Percentiles rank a stretch among this genome's conserved stretches.
phyloP scores from a whole-genome alignment of 306 rosid genomes.

The Vigna reflexopilosa region DNA sequence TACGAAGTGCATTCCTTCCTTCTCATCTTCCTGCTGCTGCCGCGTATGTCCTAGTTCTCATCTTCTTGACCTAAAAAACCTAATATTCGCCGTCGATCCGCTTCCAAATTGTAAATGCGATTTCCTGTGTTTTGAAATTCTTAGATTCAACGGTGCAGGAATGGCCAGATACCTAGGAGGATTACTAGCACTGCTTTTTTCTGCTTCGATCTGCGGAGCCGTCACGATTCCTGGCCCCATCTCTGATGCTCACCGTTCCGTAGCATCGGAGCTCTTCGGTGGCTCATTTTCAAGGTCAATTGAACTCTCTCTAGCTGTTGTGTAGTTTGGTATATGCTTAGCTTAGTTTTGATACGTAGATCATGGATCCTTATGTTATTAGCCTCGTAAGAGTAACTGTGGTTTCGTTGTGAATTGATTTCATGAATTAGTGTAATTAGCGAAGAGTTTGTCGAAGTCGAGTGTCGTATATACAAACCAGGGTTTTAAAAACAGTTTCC shows the following conservation, averaged over 20 bases:
- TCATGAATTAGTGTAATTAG: neutral
- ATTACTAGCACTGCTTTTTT: slow-evolving; percentile 60
- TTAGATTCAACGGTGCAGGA: slow-evolving; percentile 58
- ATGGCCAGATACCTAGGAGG: slow-evolving; percentile 66
- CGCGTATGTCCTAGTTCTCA: slow-evolving; percentile 12
- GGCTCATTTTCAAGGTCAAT: slow-evolving; percentile 74
- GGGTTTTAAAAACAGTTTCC: neutral
- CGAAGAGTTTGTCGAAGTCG: neutral
- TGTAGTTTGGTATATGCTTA: neutral
- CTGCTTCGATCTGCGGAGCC: slow-evolving; percentile 64
- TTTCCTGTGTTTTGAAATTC: slow-evolving; percentile 31
- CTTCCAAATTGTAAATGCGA: slow-evolving; percentile 7
- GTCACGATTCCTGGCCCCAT: slow-evolving; percentile 46
- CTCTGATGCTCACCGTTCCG: slow-evolving; percentile 88
- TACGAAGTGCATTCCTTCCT: neutral
- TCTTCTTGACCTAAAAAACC: slow-evolving; percentile 25
- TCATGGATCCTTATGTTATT: slow-evolving; percentile 8
- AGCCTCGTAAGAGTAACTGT: neutral
- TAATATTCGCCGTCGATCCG: neutral
- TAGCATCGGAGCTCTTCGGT: slow-evolving; percentile 74
- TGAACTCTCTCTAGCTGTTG: neutral
- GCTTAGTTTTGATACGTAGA: neutral
- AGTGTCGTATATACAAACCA: neutral
- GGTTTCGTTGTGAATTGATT: neutral
- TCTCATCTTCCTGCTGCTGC: neutral